Evolutionary conservation across 225 moss, liverwort and hornwort genomes (phyloP).

Genomic region (Pseudisothecium myosuroides): DNA sequence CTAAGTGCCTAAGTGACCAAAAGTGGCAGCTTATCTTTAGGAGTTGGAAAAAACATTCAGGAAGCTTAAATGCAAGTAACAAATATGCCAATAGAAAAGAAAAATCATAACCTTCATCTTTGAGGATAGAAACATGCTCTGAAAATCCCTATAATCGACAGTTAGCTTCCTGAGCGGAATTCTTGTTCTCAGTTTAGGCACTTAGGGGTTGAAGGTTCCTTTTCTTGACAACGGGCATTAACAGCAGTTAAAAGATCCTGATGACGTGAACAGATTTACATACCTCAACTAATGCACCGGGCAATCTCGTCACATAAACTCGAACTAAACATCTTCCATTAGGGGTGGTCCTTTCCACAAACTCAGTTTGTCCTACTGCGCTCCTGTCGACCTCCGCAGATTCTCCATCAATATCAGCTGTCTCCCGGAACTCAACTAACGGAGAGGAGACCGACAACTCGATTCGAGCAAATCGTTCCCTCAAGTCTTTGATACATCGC

Average conservation of each 20-base stretch:
- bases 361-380: constrained; percentile 14
- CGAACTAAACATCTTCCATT: constrained; percentile 79
- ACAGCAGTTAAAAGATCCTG: neutral
- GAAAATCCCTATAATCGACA: neutral
- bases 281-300: constrained; percentile 46
- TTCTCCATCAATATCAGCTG: constrained; percentile 59
- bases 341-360: constrained; percentile 52
- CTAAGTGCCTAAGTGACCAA: too few species aligned
- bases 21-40: neutral
- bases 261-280: neutral
- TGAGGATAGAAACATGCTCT: neutral
- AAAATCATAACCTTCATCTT: too few species aligned
- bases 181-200: neutral
- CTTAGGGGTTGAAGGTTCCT: neutral
- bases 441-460: constrained; percentile 83
- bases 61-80: neutral
- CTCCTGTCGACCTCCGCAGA: constrained; percentile 13
- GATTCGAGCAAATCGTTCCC: constrained; percentile 82
- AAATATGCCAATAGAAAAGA: neutral
- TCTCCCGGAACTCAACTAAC: constrained; percentile 92
- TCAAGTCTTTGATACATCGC: constrained; percentile 93
- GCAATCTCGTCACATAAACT: constrained; percentile 62
- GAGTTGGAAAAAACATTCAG: neutral
- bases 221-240: neutral
- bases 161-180: neutral